Base-by-base conservation (phyloP, 208 protist genomes). In the Angomonas deanei region DNA sequence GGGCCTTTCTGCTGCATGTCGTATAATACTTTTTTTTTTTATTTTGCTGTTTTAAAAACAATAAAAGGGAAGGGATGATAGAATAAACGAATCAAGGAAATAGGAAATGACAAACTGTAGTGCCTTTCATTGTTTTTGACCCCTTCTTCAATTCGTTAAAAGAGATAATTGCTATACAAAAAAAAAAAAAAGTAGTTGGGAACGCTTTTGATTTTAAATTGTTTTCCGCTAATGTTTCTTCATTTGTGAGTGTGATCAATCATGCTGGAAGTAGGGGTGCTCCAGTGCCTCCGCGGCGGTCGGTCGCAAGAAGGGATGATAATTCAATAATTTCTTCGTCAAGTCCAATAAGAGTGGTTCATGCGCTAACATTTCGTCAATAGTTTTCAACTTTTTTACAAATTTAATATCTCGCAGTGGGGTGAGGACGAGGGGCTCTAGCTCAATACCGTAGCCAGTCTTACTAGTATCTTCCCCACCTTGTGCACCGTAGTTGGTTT, bases 321-420 rank as follows among this genome's bases (percentile, higher is more conserved):
- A 97, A 30, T 75, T 64, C 24, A 98, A 72, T 82, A 98, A 77
- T 21, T 70, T 66, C 39, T 69, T 61, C 15, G 71, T 75, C 26
- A 92, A 65, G 61, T 92, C 85, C 23, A 83, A 54, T 54, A 92
- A 66, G 19, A 70, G 64, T 0, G 85, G 85, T 28, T 74, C 68
- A 15, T 71, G 76, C 8, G 64, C 78, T 4, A 92, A 53, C 19
- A 86, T 64, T 24, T 92, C 76, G n/a, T 72, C 55, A 39, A 92
- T 70, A 27, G 66, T 88, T n/a, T 81, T 73, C 48, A 78, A 70
- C 59, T 70, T 69, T 0, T 34, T 56, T 24, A 92, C 79, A 68
- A 87, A 92, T 15, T 62, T 55, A 33, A 88, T 47, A 71, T 88
- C 81, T 31, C 75, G 66, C 2, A 42, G 52, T 19, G 61, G 47